phyloP scores from a whole-genome alignment of 768 basidiomycete species.

The Daedaleopsis sinensis region DNA sequence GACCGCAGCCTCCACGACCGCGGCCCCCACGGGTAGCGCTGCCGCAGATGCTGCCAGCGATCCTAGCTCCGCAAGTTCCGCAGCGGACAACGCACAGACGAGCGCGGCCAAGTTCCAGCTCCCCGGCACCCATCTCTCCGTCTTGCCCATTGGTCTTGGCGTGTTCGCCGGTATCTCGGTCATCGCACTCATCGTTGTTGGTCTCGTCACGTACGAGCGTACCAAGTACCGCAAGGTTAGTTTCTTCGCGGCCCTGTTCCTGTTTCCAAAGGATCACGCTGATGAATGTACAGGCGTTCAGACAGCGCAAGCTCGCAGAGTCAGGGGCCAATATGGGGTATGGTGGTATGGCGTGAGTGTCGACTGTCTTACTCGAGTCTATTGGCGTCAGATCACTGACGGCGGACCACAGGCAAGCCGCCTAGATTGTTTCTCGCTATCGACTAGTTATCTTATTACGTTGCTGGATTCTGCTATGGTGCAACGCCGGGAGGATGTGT shows the following conservation, averaged over 20 bases:
- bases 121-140: conserved; percentile 74
- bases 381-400: background rate
- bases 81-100: conserved; percentile 36
- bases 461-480: conserved; percentile 13
- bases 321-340: conserved; percentile 60
- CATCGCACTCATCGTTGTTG: conserved; percentile 80
- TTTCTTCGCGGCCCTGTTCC: conserved; percentile 14
- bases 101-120: conserved; percentile 51
- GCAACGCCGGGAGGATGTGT: conserved; percentile 4
- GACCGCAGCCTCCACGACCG: conserved; percentile 4
- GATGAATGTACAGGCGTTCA: conserved; percentile 57
- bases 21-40: conserved; percentile 14
- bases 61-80: conserved; percentile 23
- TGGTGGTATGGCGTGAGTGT: conserved; percentile 49
- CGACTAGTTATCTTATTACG: conserved; percentile 9
- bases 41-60: conserved; percentile 37
- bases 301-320: conserved; percentile 74
- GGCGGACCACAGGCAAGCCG: conserved; percentile 16
- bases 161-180: conserved; percentile 86
- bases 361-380: background rate
- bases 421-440: conserved; percentile 18
- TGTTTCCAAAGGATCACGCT: conserved; percentile 1
- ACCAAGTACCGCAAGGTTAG: conserved; percentile 83
- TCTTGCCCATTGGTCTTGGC: conserved; percentile 82
- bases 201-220: conserved; percentile 85